Percentiles rank a stretch among this genome's conserved stretches.
These are phyloP conservation scores for Tetrahymena malaccensis DNA, from an alignment of 73 alveolate genomes.

Conservation along the genomic window DNA sequence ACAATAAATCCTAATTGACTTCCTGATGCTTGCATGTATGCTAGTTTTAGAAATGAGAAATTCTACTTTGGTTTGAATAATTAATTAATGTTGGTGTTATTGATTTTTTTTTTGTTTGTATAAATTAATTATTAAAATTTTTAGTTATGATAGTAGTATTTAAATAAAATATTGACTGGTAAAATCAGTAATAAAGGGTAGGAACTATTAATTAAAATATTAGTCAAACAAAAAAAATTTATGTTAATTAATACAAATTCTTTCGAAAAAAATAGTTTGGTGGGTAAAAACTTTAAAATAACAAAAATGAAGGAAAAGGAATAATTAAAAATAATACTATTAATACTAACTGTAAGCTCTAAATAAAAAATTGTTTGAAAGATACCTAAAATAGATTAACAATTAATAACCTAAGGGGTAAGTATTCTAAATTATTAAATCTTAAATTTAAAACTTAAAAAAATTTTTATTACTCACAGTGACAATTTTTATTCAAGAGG, in stretches of 20 bases:
- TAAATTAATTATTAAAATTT: neutral
- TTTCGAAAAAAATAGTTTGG: neutral
- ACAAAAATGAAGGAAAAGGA: neutral
- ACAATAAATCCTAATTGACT: neutral
- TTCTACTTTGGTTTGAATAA: neutral
- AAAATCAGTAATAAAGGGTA: neutral
- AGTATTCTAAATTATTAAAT: neutral
- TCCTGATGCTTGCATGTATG: neutral
- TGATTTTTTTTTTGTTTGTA: neutral
- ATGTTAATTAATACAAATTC: too few relatives aligned
- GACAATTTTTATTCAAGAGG: neutral
- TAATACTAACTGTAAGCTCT: too few relatives aligned
- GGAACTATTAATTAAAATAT: neutral
- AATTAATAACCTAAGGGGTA: neutral
- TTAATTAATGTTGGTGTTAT: neutral
- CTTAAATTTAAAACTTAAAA: too few relatives aligned
- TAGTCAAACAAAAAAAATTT: too few relatives aligned
- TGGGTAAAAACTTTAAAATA: neutral
- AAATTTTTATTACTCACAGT: neutral
- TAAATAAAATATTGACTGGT: neutral
- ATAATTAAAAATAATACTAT: too few relatives aligned
- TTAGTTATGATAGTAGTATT: neutral
- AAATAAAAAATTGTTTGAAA: too few relatives aligned
- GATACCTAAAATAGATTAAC: neutral
- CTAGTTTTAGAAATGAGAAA: neutral